A percentile compares a stretch with the other conserved stretches of the same genome.
Evolutionary conservation across 2,329 filamentous ascomycete species (phyloP).

Genomic region (Gnomoniopsis sp.): DNA sequence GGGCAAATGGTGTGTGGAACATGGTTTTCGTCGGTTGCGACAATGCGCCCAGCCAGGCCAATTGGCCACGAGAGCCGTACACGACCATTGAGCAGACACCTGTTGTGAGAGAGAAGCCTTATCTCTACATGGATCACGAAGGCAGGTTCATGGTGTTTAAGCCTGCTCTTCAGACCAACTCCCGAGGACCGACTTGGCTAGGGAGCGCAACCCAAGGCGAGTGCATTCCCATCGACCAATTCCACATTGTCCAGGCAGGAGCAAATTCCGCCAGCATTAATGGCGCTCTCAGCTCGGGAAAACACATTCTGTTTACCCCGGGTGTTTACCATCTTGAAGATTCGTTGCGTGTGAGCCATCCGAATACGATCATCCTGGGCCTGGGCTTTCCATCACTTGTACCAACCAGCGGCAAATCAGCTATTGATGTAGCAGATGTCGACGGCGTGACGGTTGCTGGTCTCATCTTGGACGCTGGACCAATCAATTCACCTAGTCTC

Average conservation of each 20-base stretch:
- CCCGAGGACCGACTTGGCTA: constrained; percentile 27
- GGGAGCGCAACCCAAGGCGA: constrained; percentile 24
- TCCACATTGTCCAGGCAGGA: constrained; percentile 25
- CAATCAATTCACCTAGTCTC: constrained; percentile 24
- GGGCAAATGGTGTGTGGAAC: constrained; percentile 33
- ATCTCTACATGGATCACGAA: constrained; percentile 23
- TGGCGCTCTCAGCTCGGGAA: constrained; percentile 24
- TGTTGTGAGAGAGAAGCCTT: constrained; percentile 31
- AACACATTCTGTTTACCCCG: constrained; percentile 29
- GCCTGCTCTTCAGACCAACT: constrained; percentile 26
- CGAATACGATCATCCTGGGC: constrained; percentile 28
- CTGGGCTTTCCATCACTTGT: constrained; percentile 29
- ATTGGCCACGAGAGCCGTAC: constrained; percentile 27
- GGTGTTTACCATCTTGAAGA: constrained; percentile 29
- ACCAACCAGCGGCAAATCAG: constrained; percentile 24
- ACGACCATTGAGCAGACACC: constrained; percentile 28
- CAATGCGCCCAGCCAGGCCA: constrained; percentile 25
- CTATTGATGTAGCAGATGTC: constrained; percentile 26
- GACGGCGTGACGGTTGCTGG: constrained; percentile 30
- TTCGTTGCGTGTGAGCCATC: constrained; percentile 22
- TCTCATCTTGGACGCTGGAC: constrained; percentile 29
- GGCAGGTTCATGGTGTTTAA: constrained; percentile 28
- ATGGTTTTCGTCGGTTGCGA: constrained; percentile 32
- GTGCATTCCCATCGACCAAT: constrained; percentile 26
- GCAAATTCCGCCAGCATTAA: constrained; percentile 25